phyloP scores from a whole-genome alignment of 306 rosid genomes.

The Geum urbanum region DNA sequence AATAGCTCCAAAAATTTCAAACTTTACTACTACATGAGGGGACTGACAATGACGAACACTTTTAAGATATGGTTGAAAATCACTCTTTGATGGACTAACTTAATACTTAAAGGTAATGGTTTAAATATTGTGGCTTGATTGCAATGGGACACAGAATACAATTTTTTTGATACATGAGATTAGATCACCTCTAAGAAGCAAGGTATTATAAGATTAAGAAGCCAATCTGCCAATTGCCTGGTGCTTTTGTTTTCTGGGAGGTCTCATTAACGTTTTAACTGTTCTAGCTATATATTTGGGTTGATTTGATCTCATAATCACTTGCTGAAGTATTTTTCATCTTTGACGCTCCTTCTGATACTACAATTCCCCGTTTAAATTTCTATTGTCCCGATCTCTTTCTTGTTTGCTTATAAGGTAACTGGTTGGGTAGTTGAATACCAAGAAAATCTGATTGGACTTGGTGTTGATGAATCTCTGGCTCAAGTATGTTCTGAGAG shows the following conservation, averaged over 20 bases:
- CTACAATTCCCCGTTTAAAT: constrained; percentile 7
- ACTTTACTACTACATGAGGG: not conserved
- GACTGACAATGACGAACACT: not conserved
- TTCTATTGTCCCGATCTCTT: not conserved
- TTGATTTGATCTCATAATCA: not conserved
- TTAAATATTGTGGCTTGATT: not conserved
- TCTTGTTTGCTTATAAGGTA: constrained; percentile 46
- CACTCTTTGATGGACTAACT: not conserved
- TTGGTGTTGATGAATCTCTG: constrained; percentile 88
- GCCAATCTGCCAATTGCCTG: not conserved
- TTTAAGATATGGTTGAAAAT: not conserved
- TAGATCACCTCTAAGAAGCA: not conserved
- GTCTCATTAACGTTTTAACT: not conserved
- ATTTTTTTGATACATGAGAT: not conserved
- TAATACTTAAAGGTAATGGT: not conserved
- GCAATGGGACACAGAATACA: not conserved
- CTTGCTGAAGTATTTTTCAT: constrained; percentile 3
- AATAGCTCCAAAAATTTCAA: not conserved
- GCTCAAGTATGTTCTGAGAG: constrained; percentile 99
- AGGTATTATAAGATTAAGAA: not conserved
- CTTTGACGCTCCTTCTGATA: constrained; percentile 11
- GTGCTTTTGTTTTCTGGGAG: not conserved
- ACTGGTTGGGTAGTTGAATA: constrained; percentile 99
- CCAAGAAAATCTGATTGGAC: constrained; percentile 87
- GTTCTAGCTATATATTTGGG: not conserved